These are phyloP conservation scores for Hymenochaete sp. DNA, from an alignment of 1,284 basidiomycete species.

Conservation along the genomic window DNA sequence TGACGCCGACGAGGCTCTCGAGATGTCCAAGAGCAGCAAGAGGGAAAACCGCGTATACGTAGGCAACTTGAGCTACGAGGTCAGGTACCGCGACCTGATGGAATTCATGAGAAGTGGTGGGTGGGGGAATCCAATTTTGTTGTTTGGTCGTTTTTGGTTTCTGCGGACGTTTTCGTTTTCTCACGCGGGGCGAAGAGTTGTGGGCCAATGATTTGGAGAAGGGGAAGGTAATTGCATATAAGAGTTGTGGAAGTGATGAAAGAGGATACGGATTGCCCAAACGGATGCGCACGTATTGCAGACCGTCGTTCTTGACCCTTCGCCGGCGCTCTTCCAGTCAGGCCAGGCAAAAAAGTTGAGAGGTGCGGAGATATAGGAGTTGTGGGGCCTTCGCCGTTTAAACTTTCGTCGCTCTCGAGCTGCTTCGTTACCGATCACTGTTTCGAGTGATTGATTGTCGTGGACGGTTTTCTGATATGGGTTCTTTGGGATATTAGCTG, in stretches of 20 bases:
- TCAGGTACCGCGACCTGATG: conserved; percentile 95
- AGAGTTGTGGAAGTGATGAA: too few relatives aligned
- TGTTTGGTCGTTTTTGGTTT: conserved; percentile 19
- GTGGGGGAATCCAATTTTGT: conserved; percentile 53
- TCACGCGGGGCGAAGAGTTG: not conserved
- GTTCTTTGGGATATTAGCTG: conserved; percentile 79
- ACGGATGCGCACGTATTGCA: not conserved
- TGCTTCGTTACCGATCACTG: conserved; percentile 15
- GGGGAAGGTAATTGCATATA: not conserved
- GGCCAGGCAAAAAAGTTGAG: not conserved
- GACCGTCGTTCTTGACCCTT: not conserved
- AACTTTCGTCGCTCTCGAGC: conserved; percentile 12
- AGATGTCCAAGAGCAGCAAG: conserved; percentile 89
- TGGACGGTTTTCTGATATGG: conserved; percentile 72
- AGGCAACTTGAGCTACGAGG: conserved; percentile 95
- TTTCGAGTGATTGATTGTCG: conserved; percentile 49
- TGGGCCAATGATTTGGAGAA: conserved; percentile 1
- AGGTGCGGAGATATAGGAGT: conserved; percentile 11
- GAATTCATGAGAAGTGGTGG: conserved; percentile 99
- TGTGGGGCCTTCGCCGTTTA: conserved; percentile 8
- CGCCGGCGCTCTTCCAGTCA: not conserved
- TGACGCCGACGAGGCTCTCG: conserved; percentile 78
- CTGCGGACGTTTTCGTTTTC: not conserved
- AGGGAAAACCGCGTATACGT: conserved; percentile 98
- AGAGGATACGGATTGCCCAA: too few relatives aligned